Conservation (phyloP, 257 asterid genomes). For the Henckelia pumila region DNA sequence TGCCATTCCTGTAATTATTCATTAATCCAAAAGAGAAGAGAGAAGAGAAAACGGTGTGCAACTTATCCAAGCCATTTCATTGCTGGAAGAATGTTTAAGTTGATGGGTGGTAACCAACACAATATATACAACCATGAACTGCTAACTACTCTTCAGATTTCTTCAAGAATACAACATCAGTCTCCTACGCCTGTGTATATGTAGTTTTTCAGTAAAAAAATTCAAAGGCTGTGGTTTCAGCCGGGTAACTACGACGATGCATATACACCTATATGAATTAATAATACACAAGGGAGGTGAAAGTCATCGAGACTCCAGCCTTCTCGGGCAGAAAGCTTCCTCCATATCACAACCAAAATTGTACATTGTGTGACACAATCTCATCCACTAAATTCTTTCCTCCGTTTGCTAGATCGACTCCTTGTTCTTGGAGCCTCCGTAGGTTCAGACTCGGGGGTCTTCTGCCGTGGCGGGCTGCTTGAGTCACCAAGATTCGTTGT, state of each 20-base stretch:
- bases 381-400: conserved; percentile 47
- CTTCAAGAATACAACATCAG: conserved; percentile 26
- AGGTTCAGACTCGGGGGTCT: conserved; percentile 47
- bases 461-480: conserved; percentile 49
- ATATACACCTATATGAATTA: conserved; percentile 10
- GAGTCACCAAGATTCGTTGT: conserved; percentile 34
- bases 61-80: neutral
- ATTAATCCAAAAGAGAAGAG: neutral
- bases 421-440: conserved; percentile 68
- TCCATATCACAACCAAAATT: conserved; percentile 16
- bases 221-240: conserved; percentile 13
- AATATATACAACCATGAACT: conserved; percentile 29
- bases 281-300: conserved; percentile 20
- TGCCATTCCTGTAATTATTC: too few species aligned
- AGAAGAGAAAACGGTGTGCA: too few species aligned
- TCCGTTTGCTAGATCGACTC: conserved; percentile 69
- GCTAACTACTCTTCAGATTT: conserved; percentile 21
- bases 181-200: conserved; percentile 30
- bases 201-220: conserved; percentile 22
- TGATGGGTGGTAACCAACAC: neutral
- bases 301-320: neutral
- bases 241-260: conserved; percentile 20
- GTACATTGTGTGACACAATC: neutral
- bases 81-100: neutral
- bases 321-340: neutral